Evolutionary conservation across 2,329 filamentous ascomycete species (phyloP), one percentile per base, ranked within the genome.

Genomic region (Calonectria pauciramosa): DNA sequence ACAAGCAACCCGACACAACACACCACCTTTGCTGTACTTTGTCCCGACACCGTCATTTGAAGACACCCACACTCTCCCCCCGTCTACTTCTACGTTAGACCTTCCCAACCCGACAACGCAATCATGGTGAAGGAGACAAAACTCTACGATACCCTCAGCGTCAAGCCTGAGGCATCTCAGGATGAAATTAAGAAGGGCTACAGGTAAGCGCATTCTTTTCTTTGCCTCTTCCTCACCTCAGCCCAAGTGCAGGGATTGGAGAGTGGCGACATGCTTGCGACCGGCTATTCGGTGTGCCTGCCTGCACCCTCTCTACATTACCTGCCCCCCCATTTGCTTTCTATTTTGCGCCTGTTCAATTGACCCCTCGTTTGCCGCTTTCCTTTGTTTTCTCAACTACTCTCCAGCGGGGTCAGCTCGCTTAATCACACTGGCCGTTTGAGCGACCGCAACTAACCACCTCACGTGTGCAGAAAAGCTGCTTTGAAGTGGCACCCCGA

Each of bases 101-200:
- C 49, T 71, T 68, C 70, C 75, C 70, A 73, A 71, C 49, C 63
- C 56, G 23, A 23, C 60, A 74, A 59, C 77, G 76, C 80, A 86
- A 91, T 80, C 79, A 98, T 99, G 96, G 95, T 97, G 80, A 94
- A 95, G 82, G 96, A 99, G 89, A 97, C 94, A 68, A 98, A 97
- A 87, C 93, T 99, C 77, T 99, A 99, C 89, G 95, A 99, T 86
- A 90, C 92, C 77, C 90, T 99, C 82, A 89, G 90, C 84, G 89
- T 98, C 86, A 94, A 95, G 85, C 91, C 96, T 47, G 91, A 93
- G 75, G 95, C 96, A 30, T 90, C 92, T 30, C 95, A 97, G 86
- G 96, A 98, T 83, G 96, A 99, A 78, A 98, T 99, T 85, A 99
- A 98, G 86, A 99, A 99, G 85, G 97, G 93, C 73, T 98, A 98